phyloP scores from a whole-genome alignment of 2,329 filamentous ascomycete species.

The Ophiostoma australiae region DNA sequence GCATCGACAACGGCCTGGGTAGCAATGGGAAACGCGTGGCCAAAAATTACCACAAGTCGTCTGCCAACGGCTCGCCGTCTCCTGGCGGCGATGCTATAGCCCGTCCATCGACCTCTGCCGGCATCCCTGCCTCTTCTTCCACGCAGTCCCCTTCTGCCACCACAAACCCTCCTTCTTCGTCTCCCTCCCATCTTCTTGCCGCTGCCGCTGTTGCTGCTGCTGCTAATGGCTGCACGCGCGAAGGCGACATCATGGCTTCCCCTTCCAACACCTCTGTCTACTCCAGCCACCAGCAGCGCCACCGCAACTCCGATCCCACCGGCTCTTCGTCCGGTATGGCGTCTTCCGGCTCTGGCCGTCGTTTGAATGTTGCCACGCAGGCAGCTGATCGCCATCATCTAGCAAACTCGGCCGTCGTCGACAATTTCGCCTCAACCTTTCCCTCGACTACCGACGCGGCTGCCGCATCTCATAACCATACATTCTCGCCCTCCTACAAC shows the following conservation, averaged over 20 bases:
- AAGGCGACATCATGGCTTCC: conserved; percentile 30
- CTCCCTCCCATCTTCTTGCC: conserved; percentile 12
- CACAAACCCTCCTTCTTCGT: not conserved
- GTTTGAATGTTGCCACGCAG: not conserved
- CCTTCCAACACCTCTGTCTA: conserved; percentile 22
- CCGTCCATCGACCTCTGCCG: conserved; percentile 5
- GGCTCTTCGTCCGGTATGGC: not conserved
- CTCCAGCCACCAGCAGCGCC: conserved; percentile 20
- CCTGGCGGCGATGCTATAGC: conserved; percentile 18
- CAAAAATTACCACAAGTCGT: conserved; percentile 42
- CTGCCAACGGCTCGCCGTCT: conserved; percentile 36
- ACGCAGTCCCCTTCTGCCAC: not conserved
- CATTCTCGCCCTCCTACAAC: conserved; percentile 30
- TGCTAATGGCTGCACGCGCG: conserved; percentile 27
- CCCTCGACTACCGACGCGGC: conserved; percentile 46
- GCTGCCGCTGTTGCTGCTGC: conserved; percentile 24
- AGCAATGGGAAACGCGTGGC: conserved; percentile 62
- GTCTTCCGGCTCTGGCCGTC: not conserved
- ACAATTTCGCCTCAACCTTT: conserved; percentile 37
- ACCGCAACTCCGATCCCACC: conserved; percentile 21
- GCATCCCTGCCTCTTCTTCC: not conserved
- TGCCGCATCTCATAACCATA: conserved; percentile 24
- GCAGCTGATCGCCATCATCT: conserved; percentile 7
- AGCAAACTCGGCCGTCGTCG: not conserved
- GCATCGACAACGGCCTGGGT: conserved; percentile 85